These are phyloP conservation scores for Corinectria fuckeliana DNA, from an alignment of 2,329 filamentous ascomycete species.

Conservation along the genomic window DNA sequence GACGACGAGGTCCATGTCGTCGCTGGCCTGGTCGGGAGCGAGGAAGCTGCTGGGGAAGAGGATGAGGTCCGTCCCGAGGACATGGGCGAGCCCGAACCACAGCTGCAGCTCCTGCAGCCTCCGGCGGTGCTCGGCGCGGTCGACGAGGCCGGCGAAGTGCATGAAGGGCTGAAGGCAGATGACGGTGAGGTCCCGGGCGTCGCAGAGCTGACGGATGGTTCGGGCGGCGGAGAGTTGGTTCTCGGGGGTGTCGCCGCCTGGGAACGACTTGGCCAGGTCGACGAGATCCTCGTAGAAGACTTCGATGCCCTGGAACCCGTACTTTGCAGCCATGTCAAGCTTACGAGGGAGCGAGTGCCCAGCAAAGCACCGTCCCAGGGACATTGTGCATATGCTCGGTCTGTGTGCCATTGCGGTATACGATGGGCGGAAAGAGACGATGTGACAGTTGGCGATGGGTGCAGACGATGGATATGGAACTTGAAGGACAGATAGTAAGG, in stretches of 20 bases:
- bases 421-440: not conserved
- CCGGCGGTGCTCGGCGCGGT: conserved; percentile 62
- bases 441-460: not conserved
- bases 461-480: not conserved
- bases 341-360: conserved; percentile 73
- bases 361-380: conserved; percentile 72
- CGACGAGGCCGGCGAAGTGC: conserved; percentile 76
- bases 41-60: conserved; percentile 78
- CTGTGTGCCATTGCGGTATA: conserved; percentile 56
- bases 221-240: conserved; percentile 64
- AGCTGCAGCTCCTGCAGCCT: conserved; percentile 68
- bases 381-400: conserved; percentile 78
- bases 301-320: conserved; percentile 74
- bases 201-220: conserved; percentile 63
- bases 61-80: conserved; percentile 73
- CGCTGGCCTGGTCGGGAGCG: conserved; percentile 50
- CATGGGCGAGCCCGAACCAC: conserved; percentile 72
- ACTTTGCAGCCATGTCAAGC: conserved; percentile 68
- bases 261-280: conserved; percentile 59
- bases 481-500: not conserved
- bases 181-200: conserved; percentile 58
- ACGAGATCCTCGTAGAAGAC: conserved; percentile 80
- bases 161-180: conserved; percentile 78
- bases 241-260: conserved; percentile 45
- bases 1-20: conserved; percentile 62